Evolutionary conservation across 495 filamentous ascomycete genomes (phyloP).

Genomic region (Wilcoxina mikolae): DNA sequence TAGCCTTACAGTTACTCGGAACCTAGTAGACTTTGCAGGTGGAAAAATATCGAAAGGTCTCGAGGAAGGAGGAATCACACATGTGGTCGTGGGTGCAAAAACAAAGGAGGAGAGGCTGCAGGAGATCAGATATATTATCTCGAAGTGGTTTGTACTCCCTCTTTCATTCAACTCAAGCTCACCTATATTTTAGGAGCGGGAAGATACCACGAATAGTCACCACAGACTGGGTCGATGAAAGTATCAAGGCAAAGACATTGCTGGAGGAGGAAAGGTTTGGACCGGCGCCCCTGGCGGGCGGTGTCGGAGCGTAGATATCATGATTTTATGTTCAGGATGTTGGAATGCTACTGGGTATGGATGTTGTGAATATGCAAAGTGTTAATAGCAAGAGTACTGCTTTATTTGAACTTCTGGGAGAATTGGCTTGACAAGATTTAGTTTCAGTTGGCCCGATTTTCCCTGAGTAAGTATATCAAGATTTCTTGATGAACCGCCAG

Average conservation of each 20-base stretch:
- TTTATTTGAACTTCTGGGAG: no score
- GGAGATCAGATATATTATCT: conserved; percentile 34
- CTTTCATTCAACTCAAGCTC: not conserved
- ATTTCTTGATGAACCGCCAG: not conserved
- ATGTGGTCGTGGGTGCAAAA: conserved; percentile 40
- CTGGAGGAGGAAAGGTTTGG: conserved; percentile 62
- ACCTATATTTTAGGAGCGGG: conserved; percentile 17
- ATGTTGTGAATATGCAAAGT: no score
- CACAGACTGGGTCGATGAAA: conserved; percentile 58
- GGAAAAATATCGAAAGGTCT: conserved; percentile 39
- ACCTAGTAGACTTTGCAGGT: conserved; percentile 49
- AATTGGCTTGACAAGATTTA: no score
- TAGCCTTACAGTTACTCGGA: conserved; percentile 14
- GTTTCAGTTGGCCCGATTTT: no score
- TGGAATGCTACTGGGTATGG: no score
- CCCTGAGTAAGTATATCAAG: not conserved
- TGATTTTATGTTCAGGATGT: no score
- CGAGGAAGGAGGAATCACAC: conserved; percentile 42
- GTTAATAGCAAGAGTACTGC: no score
- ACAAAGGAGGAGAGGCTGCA: conserved; percentile 30
- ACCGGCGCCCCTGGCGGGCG: not conserved
- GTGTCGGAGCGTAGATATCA: not conserved
- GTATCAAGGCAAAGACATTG: conserved; percentile 62
- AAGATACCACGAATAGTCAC: conserved; percentile 58
- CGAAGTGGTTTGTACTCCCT: conserved; percentile 19